Evolutionary conservation across 139 green algal genomes (phyloP).

Genomic region (Tetradesmus lagerheimii): DNA sequence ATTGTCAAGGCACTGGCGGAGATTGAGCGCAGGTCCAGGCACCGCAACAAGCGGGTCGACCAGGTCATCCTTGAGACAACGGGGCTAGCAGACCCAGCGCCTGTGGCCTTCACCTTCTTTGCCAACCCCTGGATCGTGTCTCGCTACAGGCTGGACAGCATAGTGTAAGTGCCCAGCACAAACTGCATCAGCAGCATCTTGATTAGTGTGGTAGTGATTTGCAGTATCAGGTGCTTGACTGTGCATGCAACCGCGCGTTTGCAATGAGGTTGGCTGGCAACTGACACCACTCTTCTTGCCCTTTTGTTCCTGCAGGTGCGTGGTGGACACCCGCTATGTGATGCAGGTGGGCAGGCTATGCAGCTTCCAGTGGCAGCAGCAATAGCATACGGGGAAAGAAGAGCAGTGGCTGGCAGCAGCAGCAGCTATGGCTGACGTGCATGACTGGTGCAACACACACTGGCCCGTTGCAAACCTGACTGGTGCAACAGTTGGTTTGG

Average conservation of each 20-base stretch:
- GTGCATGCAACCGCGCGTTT: neutral
- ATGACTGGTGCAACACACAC: no score
- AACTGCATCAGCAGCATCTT: neutral
- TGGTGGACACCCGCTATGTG: constrained; percentile 82
- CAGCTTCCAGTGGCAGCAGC: neutral
- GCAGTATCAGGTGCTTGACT: neutral
- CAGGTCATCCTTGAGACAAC: constrained; percentile 88
- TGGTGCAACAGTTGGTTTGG: no score
- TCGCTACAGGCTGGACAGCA: constrained; percentile 83
- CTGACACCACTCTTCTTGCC: neutral
- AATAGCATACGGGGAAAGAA: neutral
- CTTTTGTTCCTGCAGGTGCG: constrained; percentile 59
- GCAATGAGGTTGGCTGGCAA: neutral
- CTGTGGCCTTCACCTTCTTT: constrained; percentile 92
- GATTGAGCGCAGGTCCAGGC: constrained; percentile 67
- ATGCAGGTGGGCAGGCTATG: constrained; percentile 54
- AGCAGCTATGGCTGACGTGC: neutral
- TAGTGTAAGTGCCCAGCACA: constrained; percentile 68
- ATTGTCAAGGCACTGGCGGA: constrained; percentile 83
- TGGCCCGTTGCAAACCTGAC: no score
- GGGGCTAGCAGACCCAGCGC: constrained; percentile 86
- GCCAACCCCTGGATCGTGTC: constrained; percentile 85
- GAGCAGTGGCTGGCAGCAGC: neutral
- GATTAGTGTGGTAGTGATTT: neutral
- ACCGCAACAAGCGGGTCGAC: constrained; percentile 46